Percentiles rank a stretch among this genome's conserved stretches.
phyloP scores from a whole-genome alignment of 306 rosid species.

The Hippophae rhamnoides region DNA sequence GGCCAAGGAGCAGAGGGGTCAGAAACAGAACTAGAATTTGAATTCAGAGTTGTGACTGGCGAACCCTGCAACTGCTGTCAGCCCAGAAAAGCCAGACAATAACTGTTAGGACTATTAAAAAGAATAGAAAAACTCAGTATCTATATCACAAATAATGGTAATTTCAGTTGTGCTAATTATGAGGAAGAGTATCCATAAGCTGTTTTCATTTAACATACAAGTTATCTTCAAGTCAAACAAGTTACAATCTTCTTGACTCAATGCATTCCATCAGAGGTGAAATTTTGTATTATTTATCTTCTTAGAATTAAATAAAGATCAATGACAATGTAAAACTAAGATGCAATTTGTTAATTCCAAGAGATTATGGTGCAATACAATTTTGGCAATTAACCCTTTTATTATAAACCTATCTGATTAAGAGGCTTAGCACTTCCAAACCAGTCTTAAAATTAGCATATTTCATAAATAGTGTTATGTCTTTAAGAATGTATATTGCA shows the following conservation, averaged over 20 bases:
- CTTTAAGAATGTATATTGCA: too few species aligned
- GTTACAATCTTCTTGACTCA: background rate
- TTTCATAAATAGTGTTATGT: too few species aligned
- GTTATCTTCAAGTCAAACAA: background rate
- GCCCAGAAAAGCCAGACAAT: conserved; percentile 17
- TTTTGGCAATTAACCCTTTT: too few species aligned
- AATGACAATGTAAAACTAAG: too few species aligned
- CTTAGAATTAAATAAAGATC: too few species aligned
- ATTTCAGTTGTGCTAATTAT: conserved; percentile 3
- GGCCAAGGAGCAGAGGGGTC: conserved; percentile 49
- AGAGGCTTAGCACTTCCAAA: too few species aligned
- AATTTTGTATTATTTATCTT: background rate
- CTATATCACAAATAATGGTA: too few species aligned
- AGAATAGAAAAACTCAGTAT: background rate
- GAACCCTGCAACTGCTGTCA: conserved; percentile 57
- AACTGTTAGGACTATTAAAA: conserved; percentile 10
- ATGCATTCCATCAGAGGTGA: background rate
- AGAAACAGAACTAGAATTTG: conserved; percentile 64
- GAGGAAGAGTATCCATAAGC: background rate
- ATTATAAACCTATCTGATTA: too few species aligned
- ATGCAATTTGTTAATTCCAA: too few species aligned
- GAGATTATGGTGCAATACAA: too few species aligned
- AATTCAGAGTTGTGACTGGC: conserved; percentile 60
- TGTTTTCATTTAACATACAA: too few species aligned
- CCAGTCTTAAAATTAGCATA: too few species aligned